Evolutionary conservation across 441 rosid species (phyloP).

Genomic region (Corymbia citriodora): DNA sequence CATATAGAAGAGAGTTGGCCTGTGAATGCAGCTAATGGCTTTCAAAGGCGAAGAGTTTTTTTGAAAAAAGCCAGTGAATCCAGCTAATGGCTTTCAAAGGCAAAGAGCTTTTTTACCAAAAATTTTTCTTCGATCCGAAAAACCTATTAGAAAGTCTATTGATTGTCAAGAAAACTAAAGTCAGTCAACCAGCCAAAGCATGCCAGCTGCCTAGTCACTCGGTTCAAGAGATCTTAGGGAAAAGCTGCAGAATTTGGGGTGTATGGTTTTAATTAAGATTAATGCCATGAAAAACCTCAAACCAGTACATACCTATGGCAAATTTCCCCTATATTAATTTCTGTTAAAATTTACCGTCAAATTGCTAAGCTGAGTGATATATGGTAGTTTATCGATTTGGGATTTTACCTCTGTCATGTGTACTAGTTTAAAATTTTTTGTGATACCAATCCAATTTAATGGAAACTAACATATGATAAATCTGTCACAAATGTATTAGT

Average conservation of each 20-base stretch:
- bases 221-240: background rate
- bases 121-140: background rate
- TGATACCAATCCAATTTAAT: no score
- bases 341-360: no score
- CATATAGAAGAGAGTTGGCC: background rate
- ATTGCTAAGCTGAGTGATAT: background rate
- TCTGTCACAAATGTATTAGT: background rate
- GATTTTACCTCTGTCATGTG: background rate
- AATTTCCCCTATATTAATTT: background rate
- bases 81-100: background rate
- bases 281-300: background rate
- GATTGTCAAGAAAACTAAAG: background rate
- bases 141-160: background rate
- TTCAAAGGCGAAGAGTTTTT: background rate
- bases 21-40: background rate
- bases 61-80: background rate
- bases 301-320: no score
- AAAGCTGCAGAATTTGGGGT: background rate
- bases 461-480: no score
- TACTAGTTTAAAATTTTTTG: no score
- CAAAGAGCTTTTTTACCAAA: background rate
- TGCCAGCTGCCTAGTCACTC: background rate
- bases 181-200: background rate
- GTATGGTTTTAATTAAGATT: background rate
- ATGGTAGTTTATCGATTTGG: background rate